Evolutionary conservation across 75 land plant species (phyloP), one percentile per base, ranked within the genome.

Genomic region (Pinus tabuliformis): DNA sequence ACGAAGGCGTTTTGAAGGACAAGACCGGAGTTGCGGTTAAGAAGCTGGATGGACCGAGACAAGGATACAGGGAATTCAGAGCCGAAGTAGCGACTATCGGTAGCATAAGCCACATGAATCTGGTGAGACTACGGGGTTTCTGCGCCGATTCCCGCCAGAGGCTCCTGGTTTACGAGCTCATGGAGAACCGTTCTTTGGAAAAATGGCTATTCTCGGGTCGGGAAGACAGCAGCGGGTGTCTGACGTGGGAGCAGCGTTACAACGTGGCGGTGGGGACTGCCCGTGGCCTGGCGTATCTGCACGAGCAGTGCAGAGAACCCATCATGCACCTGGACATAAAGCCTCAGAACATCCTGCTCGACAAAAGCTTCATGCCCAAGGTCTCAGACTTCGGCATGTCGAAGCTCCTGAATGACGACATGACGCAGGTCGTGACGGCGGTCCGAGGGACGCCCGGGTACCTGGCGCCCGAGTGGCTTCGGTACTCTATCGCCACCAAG

Each of bases 301-400:
- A 83, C 71, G 78, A 81, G 22, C 72, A 83, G 57, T 84, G 79
- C 30, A 72, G 74, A 26, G 77, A 74, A 18, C 74, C 80, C 22
- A 85, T 87, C 17, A 77, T 86, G 33, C 89, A 87, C 60, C 64
- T 89, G 18, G 89, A 87, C 62, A 78, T 87, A 78, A 87, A 84
- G 62, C 82, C 87, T 11, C 68, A 66, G 14, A 87, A 87, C 75
- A 84, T 87, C 30, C 64, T 84, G 37, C 75, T 87, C 28, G 83
- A 84, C 60, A 83, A 84, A 7, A 84, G 56, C 18, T 77, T 80
- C 60, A 74, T 77, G 14, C 81, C 87, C 75, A 87, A 87, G 80
- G 83, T 87, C 58, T 76, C 89, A 39, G 89, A 87, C 58, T 84
- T 87, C 60, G 89, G 89, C 20, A 72, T 87, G 75, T 73, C 89